Conservation (phyloP, 73 alveolate species). For the Blepharisma stoltei region DNA sequence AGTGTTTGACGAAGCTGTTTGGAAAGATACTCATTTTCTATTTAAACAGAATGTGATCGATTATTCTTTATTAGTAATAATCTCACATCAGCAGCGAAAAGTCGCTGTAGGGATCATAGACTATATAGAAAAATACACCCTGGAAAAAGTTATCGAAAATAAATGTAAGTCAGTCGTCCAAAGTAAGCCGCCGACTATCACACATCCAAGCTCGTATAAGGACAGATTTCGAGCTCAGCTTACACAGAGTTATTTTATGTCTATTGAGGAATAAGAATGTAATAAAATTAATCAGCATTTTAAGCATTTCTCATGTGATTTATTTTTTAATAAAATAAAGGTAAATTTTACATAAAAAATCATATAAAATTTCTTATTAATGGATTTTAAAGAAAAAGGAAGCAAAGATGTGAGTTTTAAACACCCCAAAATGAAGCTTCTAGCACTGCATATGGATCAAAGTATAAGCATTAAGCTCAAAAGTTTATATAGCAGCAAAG, state of each 20-base stretch:
- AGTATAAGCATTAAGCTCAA: too few relatives aligned
- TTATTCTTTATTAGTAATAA: constrained; percentile 63
- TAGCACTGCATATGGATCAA: too few relatives aligned
- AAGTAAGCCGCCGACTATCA: constrained; percentile 69
- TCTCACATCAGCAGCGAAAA: constrained; percentile 42
- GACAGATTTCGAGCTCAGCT: constrained; percentile 60
- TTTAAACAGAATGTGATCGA: constrained; percentile 66
- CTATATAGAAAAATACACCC: constrained; percentile 68
- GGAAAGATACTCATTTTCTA: constrained; percentile 75
- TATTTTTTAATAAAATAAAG: too few relatives aligned
- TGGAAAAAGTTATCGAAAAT: constrained; percentile 71
- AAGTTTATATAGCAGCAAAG: too few relatives aligned
- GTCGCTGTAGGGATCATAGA: constrained; percentile 79
- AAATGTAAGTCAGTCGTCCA: constrained; percentile 50
- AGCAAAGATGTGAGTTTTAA: too few relatives aligned
- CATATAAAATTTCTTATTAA: too few relatives aligned
- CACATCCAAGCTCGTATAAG: constrained; percentile 68
- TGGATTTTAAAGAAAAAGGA: too few relatives aligned
- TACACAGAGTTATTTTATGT: constrained; percentile 53
- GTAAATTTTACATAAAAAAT: too few relatives aligned
- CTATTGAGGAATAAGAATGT: background rate
- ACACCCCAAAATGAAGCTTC: too few relatives aligned
- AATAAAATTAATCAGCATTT: too few relatives aligned
- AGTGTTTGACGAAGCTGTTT: constrained; percentile 32
- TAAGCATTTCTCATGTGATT: too few relatives aligned